A percentile compares a stretch with the other conserved stretches of the same genome.
These are phyloP conservation scores for Collybiopsis confluens DNA, from an alignment of 768 basidiomycete genomes.

Conservation along the genomic window DNA sequence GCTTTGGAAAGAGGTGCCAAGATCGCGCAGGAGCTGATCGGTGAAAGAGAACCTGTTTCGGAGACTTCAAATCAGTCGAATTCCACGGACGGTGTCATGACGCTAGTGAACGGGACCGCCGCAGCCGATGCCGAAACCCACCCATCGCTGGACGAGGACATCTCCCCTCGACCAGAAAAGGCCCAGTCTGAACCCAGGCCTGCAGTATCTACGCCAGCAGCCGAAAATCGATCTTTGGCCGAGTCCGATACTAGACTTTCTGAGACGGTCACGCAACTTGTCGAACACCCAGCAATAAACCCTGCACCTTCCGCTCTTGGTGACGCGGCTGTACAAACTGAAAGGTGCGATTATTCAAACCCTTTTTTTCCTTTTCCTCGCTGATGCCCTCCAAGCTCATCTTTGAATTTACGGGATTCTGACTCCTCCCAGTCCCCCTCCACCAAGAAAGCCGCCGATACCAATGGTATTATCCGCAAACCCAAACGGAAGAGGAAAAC, in stretches of 20 bases:
- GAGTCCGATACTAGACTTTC: no score
- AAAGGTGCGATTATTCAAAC: neutral
- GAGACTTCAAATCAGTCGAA: no score
- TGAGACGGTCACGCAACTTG: no score
- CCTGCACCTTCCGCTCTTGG: neutral
- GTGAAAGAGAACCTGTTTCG: no score
- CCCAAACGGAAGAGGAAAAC: constrained; percentile 20
- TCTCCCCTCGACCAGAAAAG: no score
- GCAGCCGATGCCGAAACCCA: neutral
- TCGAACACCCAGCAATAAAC: neutral
- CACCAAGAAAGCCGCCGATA: neutral
- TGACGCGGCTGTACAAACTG: neutral
- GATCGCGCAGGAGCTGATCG: no score
- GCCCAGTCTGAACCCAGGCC: no score
- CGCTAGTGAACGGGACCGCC: neutral
- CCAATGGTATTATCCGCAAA: neutral
- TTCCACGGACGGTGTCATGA: neutral
- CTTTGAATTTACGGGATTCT: neutral
- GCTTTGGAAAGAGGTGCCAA: no score
- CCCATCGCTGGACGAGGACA: no score
- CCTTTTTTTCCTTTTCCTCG: neutral
- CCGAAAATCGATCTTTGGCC: no score
- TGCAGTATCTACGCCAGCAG: no score
- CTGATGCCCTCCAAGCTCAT: neutral
- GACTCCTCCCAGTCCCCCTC: neutral